Percentiles rank a stretch among this genome's conserved stretches.
These are phyloP conservation scores for Ogataea trehaloabstinens DNA, from an alignment of 805 yeast species.

Conservation along the genomic window DNA sequence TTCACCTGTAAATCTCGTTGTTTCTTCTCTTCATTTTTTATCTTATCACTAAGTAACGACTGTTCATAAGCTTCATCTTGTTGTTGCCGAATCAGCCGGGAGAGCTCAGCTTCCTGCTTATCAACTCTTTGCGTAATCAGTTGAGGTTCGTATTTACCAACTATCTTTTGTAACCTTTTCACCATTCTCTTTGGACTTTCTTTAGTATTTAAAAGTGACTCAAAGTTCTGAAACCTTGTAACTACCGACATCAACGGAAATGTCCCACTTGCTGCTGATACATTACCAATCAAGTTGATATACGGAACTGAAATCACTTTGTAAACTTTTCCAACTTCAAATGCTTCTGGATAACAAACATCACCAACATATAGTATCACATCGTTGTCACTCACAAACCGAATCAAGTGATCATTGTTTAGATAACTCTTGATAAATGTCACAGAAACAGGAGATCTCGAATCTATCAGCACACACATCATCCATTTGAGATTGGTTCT, in stretches of 20 bases:
- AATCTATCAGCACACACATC: constrained; percentile 51
- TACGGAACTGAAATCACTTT: constrained; percentile 55
- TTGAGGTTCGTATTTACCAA: constrained; percentile 62
- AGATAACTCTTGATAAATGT: constrained; percentile 44
- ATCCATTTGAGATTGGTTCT: constrained; percentile 47
- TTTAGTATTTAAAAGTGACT: constrained; percentile 7
- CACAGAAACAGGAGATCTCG: constrained; percentile 40
- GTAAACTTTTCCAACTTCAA: constrained; percentile 59
- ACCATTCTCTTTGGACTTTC: constrained; percentile 30
- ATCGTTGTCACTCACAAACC: constrained; percentile 39
- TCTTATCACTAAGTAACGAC: constrained; percentile 55
- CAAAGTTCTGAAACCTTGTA: constrained; percentile 39
- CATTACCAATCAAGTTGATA: constrained; percentile 52
- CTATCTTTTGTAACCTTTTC: constrained; percentile 37
- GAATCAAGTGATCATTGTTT: constrained; percentile 43
- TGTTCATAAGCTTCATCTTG: constrained; percentile 69
- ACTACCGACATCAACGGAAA: constrained; percentile 49
- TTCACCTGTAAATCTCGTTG: constrained; percentile 23
- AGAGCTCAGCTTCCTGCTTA: constrained; percentile 53
- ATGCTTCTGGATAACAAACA: constrained; percentile 61
- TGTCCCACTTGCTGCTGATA: constrained; percentile 48
- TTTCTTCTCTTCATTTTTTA: constrained; percentile 47
- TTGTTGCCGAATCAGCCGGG: constrained; percentile 56
- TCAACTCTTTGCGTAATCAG: constrained; percentile 58
- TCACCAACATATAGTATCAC: constrained; percentile 64